Evolutionary conservation across 2,329 filamentous ascomycete genomes (phyloP), one percentile per base, ranked within the genome.

Genomic region (Fusarium metavorans): DNA sequence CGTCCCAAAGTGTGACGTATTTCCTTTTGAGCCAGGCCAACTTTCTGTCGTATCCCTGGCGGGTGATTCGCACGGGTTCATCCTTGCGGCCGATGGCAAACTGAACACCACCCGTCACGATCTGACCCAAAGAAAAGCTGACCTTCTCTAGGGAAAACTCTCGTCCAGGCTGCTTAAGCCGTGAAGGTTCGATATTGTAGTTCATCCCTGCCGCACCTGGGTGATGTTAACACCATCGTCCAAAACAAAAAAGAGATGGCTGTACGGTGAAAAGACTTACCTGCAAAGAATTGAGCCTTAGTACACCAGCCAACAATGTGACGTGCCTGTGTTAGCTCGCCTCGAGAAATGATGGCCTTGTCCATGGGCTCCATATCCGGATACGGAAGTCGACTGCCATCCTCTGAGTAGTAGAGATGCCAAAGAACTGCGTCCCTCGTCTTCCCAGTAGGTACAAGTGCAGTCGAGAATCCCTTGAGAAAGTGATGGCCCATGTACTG

Each of bases 221-320:
- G 32, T n/a, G 25, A 1, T 25, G 45, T 45, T 30, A 50, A 11
- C 13, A 50, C 14, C 14, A 2, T 18, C 2, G 14, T 9, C 6
- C 5, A 50, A 50, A 27, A 2, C 20, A 20, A 20, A 20, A 20
- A 20, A 20, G 20, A 27, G 11, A 27, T 5, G 16, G 45, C 13
- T 30, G 13, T 48, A 11, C 7, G 11, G 2, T n/a, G 2, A 4
- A 4, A 27, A 16, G 14, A n/a, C 25, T 9, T 32, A 6, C 48
- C 48, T n/a, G 16, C 48, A 52, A 32, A 32, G 27, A 52, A 56
- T 0, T 18, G 60, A 2, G 45, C 66, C 0, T 56, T 23, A 0
- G 37, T 66, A 11, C 56, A 66, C 66, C 54, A 68, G 3, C 66
- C 63, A 2, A 68, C 30, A 9, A 68, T 14, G 2, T 68, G 66